Conservation (phyloP, 768 basidiomycete species). For the Chalciporus pseudorubinellus region DNA sequence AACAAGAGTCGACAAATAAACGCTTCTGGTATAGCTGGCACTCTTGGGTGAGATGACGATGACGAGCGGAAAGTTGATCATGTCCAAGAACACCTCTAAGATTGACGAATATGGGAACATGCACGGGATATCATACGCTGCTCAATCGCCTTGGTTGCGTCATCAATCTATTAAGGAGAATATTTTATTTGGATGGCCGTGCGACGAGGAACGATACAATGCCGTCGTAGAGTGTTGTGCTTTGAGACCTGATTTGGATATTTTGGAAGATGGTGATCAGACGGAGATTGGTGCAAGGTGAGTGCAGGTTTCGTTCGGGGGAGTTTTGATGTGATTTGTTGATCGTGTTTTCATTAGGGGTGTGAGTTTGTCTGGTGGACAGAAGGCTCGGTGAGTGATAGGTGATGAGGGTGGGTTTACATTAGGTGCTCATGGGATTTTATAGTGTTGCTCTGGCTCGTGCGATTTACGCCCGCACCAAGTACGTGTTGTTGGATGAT, state of each 20-base stretch:
- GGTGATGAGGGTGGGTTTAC: too few relatives aligned
- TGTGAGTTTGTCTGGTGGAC: constrained; percentile 76
- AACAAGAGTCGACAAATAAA: too few relatives aligned
- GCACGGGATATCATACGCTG: constrained; percentile 67
- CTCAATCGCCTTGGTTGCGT: constrained; percentile 69
- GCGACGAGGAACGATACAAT: constrained; percentile 70
- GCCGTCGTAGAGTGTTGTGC: constrained; percentile 84
- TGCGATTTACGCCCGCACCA: constrained; percentile 72
- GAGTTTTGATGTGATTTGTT: neutral
- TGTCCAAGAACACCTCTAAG: constrained; percentile 48
- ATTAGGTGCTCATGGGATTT: constrained; percentile 2
- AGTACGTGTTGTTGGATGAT: constrained; percentile 75
- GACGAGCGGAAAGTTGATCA: constrained; percentile 33
- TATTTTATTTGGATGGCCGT: constrained; percentile 73
- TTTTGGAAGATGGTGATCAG: constrained; percentile 82
- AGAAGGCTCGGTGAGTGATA: constrained; percentile 68
- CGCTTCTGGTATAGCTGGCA: constrained; percentile 24
- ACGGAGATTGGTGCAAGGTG: constrained; percentile 80
- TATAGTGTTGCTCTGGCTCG: constrained; percentile 77
- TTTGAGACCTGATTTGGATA: constrained; percentile 72
- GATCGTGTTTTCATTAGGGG: constrained; percentile 40
- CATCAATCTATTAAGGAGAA: constrained; percentile 78
- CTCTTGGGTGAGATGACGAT: constrained; percentile 41
- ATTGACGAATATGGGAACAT: constrained; percentile 61
- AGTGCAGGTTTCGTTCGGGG: constrained; percentile 13